phyloP scores from a whole-genome alignment of 805 yeast species.

The Torulaspora maleeae region DNA sequence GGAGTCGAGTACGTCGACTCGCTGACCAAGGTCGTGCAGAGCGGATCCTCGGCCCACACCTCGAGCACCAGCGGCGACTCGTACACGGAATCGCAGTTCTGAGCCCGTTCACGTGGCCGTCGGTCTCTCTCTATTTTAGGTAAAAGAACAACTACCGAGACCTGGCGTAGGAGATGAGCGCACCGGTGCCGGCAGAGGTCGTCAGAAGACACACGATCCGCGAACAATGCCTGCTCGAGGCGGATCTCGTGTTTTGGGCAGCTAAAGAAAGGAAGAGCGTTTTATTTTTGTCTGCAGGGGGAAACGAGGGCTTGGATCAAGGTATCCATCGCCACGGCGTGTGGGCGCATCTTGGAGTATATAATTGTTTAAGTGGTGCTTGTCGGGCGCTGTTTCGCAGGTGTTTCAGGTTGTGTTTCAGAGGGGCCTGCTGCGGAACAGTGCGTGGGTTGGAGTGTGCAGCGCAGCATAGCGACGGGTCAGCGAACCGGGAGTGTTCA shows the following conservation, averaged over 20 bases:
- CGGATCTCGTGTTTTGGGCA: slow-evolving; percentile 2
- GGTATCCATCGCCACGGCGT: neutral
- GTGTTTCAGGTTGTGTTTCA: neutral
- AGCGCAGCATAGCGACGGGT: neutral
- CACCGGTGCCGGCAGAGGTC: neutral
- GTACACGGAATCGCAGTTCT: slow-evolving; percentile 39
- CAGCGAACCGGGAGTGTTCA: neutral
- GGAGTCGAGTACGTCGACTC: slow-evolving; percentile 54
- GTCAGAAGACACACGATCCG: too few species aligned
- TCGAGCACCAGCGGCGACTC: slow-evolving; percentile 40
- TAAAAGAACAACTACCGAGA: neutral
- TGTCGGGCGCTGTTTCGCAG: neutral
- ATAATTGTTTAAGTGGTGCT: neutral
- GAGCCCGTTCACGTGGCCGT: neutral
- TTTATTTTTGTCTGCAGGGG: slow-evolving; percentile 2
- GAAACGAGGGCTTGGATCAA: neutral
- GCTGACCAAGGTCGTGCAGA: slow-evolving; percentile 40
- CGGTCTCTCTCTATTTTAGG: neutral
- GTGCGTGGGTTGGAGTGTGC: too few species aligned
- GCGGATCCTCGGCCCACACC: slow-evolving; percentile 43
- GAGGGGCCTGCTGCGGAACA: neutral
- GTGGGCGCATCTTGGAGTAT: neutral
- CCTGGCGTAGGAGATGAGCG: neutral
- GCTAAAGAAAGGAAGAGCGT: neutral
- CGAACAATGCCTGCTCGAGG: neutral